Base-by-base conservation (phyloP, 2,329 filamentous ascomycete genomes). In the Pseudofabraea citricarpa region DNA sequence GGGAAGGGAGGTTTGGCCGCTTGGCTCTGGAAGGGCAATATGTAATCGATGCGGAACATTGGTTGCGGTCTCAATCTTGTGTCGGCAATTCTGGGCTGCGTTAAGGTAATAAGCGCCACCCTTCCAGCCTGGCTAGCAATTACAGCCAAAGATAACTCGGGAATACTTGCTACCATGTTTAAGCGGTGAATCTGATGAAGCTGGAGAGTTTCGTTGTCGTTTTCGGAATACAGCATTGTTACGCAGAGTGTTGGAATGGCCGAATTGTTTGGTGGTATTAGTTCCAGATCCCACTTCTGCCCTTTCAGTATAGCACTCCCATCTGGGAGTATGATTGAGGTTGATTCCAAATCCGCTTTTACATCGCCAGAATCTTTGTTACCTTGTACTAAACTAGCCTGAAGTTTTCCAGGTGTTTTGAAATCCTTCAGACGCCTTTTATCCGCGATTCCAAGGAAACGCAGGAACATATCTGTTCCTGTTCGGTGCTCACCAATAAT, bases 141-240 rank as follows among this genome's bases (percentile, higher is more conserved):
- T 3, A 87, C 68, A 7, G 90, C 74, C 12, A 90, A 67, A n/a
- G 73, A 82, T 1, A 93, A 68, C 53, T 87, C 81, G 0, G 83
- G 83, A 1, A 90, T 78, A 40, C 81, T 72, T 0, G 74, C 65
- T 27, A 79, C 63, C 71, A 86, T 79, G 63, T 75, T 82, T 18
- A 87, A 63, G 2, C 80, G 73, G 42, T 56, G 68, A 41, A 32
- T 27, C 10, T 19, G 35, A 36, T 16, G 33, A 6, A 46, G n/a
- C 5, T 52, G 43, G 12, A 33, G 36, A 4, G 53, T n/a, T 10
- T 49, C 15, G 10, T 36, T 40, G 24, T 40, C 43, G n/a, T n/a
- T n/a, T n/a, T n/a, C n/a, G n/a, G n/a, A n/a, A n/a, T n/a, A n/a
- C n/a, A n/a, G n/a, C n/a, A n/a, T n/a, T n/a, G n/a, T n/a, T n/a